phyloP scores from a whole-genome alignment of 768 basidiomycete species.

The Suillus fuscotomentosus region DNA sequence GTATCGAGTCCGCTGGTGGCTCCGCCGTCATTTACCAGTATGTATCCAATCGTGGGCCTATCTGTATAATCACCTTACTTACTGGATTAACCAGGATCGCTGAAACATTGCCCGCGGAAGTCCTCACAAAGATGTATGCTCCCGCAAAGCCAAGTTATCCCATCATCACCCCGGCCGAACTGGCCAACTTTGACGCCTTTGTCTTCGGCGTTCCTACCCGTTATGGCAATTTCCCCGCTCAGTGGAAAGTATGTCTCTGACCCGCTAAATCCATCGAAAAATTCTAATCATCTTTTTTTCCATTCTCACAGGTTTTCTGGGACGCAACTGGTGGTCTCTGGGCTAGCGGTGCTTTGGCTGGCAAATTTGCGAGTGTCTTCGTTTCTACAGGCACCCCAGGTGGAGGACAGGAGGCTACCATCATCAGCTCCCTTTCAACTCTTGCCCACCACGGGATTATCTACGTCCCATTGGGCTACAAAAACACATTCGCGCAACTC shows the following conservation, averaged over 20 bases:
- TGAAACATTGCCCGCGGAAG: constrained; percentile 73
- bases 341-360: constrained; percentile 56
- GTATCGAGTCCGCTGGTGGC: constrained; percentile 50
- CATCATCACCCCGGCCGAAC: constrained; percentile 51
- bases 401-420: constrained; percentile 74
- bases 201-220: constrained; percentile 78
- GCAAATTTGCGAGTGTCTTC: constrained; percentile 77
- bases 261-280: background rate
- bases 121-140: constrained; percentile 69
- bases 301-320: constrained; percentile 57
- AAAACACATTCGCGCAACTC: constrained; percentile 41
- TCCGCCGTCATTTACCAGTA: constrained; percentile 55
- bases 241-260: constrained; percentile 60
- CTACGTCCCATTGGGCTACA: constrained; percentile 73
- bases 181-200: constrained; percentile 67
- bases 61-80: background rate
- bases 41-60: constrained; percentile 15
- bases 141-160: constrained; percentile 73
- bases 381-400: constrained; percentile 69
- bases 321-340: constrained; percentile 72
- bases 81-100: constrained; percentile 48
- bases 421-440: constrained; percentile 50
- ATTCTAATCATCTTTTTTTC: constrained; percentile 3
- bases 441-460: constrained; percentile 71
- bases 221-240: constrained; percentile 77